Conservation (phyloP, 768 basidiomycete species). For the Lentinula aciculospora region DNA sequence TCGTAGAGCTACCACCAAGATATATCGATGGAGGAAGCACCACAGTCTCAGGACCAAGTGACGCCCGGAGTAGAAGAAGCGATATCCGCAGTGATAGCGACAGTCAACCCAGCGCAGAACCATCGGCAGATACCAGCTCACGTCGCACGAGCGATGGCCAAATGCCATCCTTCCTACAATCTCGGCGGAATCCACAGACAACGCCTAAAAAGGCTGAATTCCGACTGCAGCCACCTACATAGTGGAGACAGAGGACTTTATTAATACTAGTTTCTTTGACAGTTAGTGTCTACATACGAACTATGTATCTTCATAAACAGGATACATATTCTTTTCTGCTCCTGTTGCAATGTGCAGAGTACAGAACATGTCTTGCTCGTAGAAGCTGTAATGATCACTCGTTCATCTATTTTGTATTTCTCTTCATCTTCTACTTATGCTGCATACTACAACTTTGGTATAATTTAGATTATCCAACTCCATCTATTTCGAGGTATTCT, state of each 20-base stretch:
- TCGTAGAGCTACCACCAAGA: conserved; percentile 56
- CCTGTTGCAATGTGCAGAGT: not conserved
- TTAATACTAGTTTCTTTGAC: too few relatives aligned
- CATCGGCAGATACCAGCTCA: not conserved
- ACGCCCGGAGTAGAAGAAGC: not conserved
- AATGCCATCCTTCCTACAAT: not conserved
- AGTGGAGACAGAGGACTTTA: not conserved
- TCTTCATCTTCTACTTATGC: not conserved
- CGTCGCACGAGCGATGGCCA: not conserved
- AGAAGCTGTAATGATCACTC: not conserved
- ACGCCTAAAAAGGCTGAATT: not conserved
- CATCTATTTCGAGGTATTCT: not conserved
- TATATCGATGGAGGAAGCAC: conserved; percentile 26
- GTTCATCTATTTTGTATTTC: not conserved
- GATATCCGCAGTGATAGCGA: not conserved
- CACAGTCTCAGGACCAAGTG: not conserved
- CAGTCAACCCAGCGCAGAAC: not conserved
- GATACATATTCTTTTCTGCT: not conserved
- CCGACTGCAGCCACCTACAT: not conserved
- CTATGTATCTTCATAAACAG: not conserved
- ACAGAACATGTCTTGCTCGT: not conserved
- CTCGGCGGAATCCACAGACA: not conserved
- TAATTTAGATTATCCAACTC: not conserved
- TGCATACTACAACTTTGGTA: not conserved
- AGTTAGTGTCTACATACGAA: not conserved